Base-by-base conservation (phyloP, 176 grass and related monocot species). In the Typha latifolia region DNA sequence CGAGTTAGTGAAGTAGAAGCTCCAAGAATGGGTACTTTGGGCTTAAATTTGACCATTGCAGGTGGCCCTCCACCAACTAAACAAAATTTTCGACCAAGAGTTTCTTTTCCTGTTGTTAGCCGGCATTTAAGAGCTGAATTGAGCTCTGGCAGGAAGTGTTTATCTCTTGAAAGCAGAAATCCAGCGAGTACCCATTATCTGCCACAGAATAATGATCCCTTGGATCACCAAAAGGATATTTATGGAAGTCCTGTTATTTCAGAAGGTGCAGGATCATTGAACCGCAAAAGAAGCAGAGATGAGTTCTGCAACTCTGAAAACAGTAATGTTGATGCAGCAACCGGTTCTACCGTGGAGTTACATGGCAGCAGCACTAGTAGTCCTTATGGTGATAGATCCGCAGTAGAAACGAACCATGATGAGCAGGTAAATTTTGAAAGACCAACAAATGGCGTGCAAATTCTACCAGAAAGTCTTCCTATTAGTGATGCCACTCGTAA, bases 81-180 rank as follows among this genome's bases (percentile, higher is more conserved):
- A 75, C 85, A 90, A 51, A 87, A 88, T 72, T 99, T 90, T 72
- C 69, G 81, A 66, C 94, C 94, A 52, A 90, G 72, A 62, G 81
- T 99, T 80, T 89, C 83, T 48, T 85, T 99, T 63, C 94, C 94
- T 65, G 74, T 99, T 66, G 74, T 99, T 62, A 99, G 89, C 79
- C 80, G 89, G 21, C 85, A 93, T 77, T 75, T 90, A 56, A 93
- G 82, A 82, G 71, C 80, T 74, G 71, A 93, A 21, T 73, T 84
- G 34, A 82, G 74, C 51, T 81, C 66, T 48, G 3, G 22, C 62
- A 82, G 55, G 31, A 69, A 72, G 50, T 31, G 37, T 11, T 48
- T 72, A 69, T 84, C 74, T 26, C 73, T 47, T 52, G 75, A 64
- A 87, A 82, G 31, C 53, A 37, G 68, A 72, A 52, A 68, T 52